phyloP scores from a whole-genome alignment of 441 rosid species.

The Gossypium schwendimanii region DNA sequence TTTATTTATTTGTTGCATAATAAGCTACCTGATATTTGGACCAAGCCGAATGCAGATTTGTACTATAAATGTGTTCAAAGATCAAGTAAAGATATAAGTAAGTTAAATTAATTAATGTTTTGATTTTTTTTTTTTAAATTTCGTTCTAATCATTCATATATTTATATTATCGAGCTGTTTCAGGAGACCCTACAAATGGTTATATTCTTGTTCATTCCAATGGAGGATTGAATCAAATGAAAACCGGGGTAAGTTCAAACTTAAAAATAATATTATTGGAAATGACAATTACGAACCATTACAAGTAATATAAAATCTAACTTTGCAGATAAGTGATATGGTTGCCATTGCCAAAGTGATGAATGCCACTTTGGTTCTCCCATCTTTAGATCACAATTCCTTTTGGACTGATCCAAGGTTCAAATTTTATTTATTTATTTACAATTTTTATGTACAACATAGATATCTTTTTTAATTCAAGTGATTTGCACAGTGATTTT shows the following conservation, averaged over 20 bases:
- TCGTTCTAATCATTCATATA: not conserved
- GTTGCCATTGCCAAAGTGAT: conserved; percentile 62
- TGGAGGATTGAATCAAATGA: conserved; percentile 55
- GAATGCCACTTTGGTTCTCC: conserved; percentile 63
- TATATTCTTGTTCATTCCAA: conserved; percentile 37
- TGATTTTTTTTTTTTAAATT: not conserved
- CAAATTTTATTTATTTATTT: not conserved
- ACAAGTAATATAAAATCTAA: not conserved
- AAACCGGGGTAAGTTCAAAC: conserved; percentile 28
- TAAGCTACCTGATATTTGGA: conserved; percentile 41
- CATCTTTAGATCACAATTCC: conserved; percentile 57
- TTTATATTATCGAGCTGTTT: not conserved
- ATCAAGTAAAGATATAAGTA: conserved; percentile 29
- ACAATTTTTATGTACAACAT: not conserved
- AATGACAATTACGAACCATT: no score
- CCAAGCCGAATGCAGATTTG: conserved; percentile 26
- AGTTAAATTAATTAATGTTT: not conserved
- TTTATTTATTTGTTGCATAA: not conserved
- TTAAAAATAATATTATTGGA: no score
- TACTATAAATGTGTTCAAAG: conserved; percentile 30
- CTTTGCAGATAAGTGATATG: conserved; percentile 55
- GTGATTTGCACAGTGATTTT: conserved; percentile 36
- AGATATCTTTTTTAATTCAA: not conserved
- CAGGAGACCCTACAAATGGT: not conserved
- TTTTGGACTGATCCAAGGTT: conserved; percentile 69